Percentiles rank a stretch among this genome's conserved stretches.
phyloP scores from a whole-genome alignment of 371 early-diverging fungal genomes.

The Mortierella sp. region DNA sequence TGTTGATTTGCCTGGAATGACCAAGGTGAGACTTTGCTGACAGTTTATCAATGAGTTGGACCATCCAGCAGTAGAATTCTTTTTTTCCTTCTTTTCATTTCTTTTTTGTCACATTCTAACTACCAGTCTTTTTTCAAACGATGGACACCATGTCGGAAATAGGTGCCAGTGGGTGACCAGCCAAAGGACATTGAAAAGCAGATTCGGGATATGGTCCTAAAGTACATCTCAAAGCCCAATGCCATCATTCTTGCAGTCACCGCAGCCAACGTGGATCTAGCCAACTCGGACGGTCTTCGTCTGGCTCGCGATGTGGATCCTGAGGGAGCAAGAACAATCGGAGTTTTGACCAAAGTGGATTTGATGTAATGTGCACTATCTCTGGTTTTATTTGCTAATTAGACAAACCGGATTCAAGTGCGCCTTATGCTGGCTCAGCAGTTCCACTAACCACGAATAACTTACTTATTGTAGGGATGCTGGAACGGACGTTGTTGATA shows the following conservation, averaged over 20 bases:
- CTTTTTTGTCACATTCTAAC: neutral
- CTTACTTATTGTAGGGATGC: slow-evolving; percentile 78
- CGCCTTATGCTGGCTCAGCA: too few species aligned
- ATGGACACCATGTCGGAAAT: slow-evolving; percentile 4
- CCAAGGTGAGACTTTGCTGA: slow-evolving; percentile 67
- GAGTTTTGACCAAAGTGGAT: slow-evolving; percentile 99
- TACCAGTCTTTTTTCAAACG: neutral
- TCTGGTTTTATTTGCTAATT: neutral
- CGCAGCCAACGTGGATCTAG: slow-evolving; percentile 98
- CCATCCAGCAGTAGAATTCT: too few species aligned
- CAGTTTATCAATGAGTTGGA: too few species aligned
- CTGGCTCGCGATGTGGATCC: slow-evolving; percentile 98
- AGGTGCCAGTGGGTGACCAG: slow-evolving; percentile 97
- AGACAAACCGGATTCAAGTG: too few species aligned
- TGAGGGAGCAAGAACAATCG: slow-evolving; percentile 97
- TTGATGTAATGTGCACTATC: slow-evolving; percentile 75
- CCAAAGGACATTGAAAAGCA: slow-evolving; percentile 98
- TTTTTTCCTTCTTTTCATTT: neutral
- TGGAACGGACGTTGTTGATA: slow-evolving; percentile 99
- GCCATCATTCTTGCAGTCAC: slow-evolving; percentile 98
- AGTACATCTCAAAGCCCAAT: slow-evolving; percentile 95
- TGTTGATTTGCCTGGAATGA: slow-evolving; percentile 98
- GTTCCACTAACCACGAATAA: too few species aligned
- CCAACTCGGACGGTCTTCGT: slow-evolving; percentile 98
- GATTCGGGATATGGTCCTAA: slow-evolving; percentile 96